Evolutionary conservation across 805 yeast species (phyloP).

Genomic region (Metschnikowia santaceciliae): DNA sequence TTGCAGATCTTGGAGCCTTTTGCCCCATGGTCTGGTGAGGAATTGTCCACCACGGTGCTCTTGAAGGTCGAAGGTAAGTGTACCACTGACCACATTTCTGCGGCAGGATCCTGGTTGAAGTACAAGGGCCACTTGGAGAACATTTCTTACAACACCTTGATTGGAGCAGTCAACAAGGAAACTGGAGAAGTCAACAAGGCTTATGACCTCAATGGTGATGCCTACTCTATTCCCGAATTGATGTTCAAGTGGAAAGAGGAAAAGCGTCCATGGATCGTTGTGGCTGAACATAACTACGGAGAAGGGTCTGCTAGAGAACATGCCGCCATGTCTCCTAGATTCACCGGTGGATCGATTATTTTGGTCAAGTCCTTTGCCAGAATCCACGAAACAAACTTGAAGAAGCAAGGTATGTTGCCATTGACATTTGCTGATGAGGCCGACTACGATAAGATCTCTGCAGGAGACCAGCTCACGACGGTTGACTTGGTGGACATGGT

Average conservation of each 20-base stretch:
- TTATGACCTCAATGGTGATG: slow-evolving; percentile 77
- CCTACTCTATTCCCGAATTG: slow-evolving; percentile 84
- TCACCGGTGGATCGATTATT: slow-evolving; percentile 85
- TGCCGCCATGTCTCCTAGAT: slow-evolving; percentile 94
- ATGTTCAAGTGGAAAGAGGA: slow-evolving; percentile 95
- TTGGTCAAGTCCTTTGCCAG: slow-evolving; percentile 95
- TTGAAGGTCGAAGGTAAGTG: slow-evolving; percentile 96
- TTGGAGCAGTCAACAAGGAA: slow-evolving; percentile 96
- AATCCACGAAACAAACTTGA: slow-evolving; percentile 96
- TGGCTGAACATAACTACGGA: slow-evolving; percentile 97
- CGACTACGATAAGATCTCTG: slow-evolving; percentile 76
- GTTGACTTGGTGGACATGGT: slow-evolving; percentile 47
- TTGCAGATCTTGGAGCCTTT: slow-evolving; percentile 89
- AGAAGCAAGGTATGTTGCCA: slow-evolving; percentile 97
- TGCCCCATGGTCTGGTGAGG: slow-evolving; percentile 80
- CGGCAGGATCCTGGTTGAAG: slow-evolving; percentile 98
- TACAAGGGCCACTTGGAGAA: slow-evolving; percentile 97
- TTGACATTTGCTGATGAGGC: slow-evolving; percentile 84
- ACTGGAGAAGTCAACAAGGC: slow-evolving; percentile 94
- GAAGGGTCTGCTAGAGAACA: slow-evolving; percentile 99
- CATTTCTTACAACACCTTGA: slow-evolving; percentile 89
- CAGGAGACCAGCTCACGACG: slow-evolving; percentile 54
- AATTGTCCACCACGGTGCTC: slow-evolving; percentile 68
- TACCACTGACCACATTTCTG: slow-evolving; percentile 97
- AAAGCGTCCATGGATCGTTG: slow-evolving; percentile 83